Base-by-base conservation (phyloP, 1,284 basidiomycete genomes). In the Trichosporon asahii region DNA sequence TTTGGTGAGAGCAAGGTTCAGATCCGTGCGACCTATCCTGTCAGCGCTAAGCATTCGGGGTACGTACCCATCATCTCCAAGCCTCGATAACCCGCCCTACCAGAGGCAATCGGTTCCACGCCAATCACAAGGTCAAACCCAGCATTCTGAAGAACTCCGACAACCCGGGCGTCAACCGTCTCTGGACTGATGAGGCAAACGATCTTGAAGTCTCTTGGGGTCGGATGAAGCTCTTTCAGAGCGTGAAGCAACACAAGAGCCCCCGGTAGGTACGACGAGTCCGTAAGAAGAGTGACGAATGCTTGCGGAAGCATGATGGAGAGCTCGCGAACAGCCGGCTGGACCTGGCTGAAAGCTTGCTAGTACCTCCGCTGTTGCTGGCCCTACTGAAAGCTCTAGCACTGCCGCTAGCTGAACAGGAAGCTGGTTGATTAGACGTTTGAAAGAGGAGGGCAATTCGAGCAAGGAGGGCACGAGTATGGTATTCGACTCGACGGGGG, bases 141-240 rank as follows among this genome's bases (percentile, higher is more conserved):
- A 2, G 89, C 89, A 76, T 88, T 88, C 74, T 94, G 87, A 68
- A 98, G 87, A 53, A 89, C 87, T 78, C 90, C 93, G 75, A 96
- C 90, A 61, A 92, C 88, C 64, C 88, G 87, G n/a, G 95, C 91
- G 79, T 93, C 90, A 76, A 98, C 90, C 0, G 92, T 91, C 79
- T 95, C 93, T 66, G 96, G 95, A 5, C 95, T 96, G 73, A 96
- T 93, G 63, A 99, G 86, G 83, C 94, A 97, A 73, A 95, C 89
- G n/a, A 91, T 91, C 77, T 95, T 88, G 78, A 93, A 95, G 74
- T 91, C 86, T 40, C 81, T 77, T 57, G 89, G 88, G 29, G 84
- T 82, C 27, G 88, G 87, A 78, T 95, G 93, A 23, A 95, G 83
- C 70, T 94, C 91, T 69, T 87, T 88, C 74, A 98, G 87, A 46